Conservation (phyloP, 225 moss, liverwort and hornwort species). For the Straminergon stramineum region DNA sequence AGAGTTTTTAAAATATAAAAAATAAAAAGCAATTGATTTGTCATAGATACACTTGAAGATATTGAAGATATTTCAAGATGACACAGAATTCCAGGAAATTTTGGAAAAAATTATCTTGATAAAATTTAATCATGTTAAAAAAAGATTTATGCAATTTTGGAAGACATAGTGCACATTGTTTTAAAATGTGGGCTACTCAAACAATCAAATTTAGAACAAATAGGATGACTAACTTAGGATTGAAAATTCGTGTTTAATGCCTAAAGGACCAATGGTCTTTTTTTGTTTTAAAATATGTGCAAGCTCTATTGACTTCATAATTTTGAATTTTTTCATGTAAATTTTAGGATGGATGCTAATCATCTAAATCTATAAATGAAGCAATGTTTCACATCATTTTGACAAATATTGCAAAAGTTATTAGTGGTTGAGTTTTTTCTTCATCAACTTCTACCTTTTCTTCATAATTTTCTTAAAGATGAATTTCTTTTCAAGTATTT, state of each 20-base stretch:
- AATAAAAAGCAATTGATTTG: background rate
- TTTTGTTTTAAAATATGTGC: fast-evolving
- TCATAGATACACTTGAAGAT: background rate
- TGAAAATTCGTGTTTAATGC: background rate
- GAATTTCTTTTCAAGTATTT: background rate
- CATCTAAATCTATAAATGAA: background rate
- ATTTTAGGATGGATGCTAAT: background rate
- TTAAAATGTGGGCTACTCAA: background rate
- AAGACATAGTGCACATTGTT: background rate
- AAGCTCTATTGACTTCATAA: fast-evolving
- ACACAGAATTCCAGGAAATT: background rate
- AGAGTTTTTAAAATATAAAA: background rate
- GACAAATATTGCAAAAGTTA: background rate
- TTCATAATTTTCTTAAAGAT: background rate
- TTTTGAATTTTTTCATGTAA: background rate
- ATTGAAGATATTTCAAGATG: background rate
- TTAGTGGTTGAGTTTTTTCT: background rate
- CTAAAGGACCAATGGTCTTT: fast-evolving
- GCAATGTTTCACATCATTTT: background rate
- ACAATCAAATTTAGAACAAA: background rate
- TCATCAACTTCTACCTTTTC: no score
- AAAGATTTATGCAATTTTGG: no score
- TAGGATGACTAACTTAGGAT: background rate
- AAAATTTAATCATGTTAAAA: background rate
- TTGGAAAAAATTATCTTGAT: no score